phyloP scores from a whole-genome alignment of 148 eudicot species.

The Fagopyrum homotropicum region DNA sequence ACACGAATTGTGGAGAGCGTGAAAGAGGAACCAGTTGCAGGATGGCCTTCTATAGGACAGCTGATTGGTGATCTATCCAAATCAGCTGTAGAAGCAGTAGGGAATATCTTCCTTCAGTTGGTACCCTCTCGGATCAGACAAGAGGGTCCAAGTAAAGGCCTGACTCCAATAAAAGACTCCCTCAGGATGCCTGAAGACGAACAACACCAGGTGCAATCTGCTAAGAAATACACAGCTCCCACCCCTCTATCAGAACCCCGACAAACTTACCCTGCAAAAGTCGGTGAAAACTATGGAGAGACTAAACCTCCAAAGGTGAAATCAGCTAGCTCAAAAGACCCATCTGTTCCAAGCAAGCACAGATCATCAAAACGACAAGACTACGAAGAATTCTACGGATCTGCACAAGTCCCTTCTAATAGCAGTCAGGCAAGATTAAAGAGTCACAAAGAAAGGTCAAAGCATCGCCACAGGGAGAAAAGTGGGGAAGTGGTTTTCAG shows the following conservation, averaged over 20 bases:
- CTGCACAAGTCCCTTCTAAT: slow-evolving; percentile 42
- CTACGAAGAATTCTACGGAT: slow-evolving; percentile 70
- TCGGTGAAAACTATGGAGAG: slow-evolving; percentile 43
- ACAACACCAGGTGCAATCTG: slow-evolving; percentile 34
- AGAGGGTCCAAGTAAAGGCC: slow-evolving; percentile 32
- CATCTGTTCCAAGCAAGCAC: slow-evolving; percentile 64
- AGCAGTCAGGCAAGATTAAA: slow-evolving; percentile 48
- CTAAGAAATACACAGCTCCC: slow-evolving; percentile 61
- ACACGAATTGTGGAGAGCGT: slow-evolving; percentile 28
- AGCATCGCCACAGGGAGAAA: slow-evolving; percentile 71
- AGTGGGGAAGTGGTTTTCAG: slow-evolving; percentile 50
- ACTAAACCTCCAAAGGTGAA: slow-evolving; percentile 49
- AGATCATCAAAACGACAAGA: slow-evolving; percentile 74
- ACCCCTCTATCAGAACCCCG: slow-evolving; percentile 52
- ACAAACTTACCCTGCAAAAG: slow-evolving; percentile 32
- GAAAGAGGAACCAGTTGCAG: slow-evolving; percentile 50
- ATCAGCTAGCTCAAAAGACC: slow-evolving; percentile 61
- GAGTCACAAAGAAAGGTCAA: slow-evolving; percentile 71
- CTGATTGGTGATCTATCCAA: slow-evolving; percentile 57
- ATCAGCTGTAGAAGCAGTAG: slow-evolving; percentile 41
- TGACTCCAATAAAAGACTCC: slow-evolving; percentile 69
- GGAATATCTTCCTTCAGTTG: slow-evolving; percentile 27
- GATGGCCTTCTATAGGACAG: slow-evolving; percentile 78
- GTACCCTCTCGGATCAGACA: slow-evolving; percentile 32
- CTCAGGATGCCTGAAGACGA: slow-evolving; percentile 78